A percentile compares a stretch with the other conserved stretches of the same genome.
Evolutionary conservation across 2,329 filamentous ascomycete genomes (phyloP).

Genomic region (Neospermospora avenae): DNA sequence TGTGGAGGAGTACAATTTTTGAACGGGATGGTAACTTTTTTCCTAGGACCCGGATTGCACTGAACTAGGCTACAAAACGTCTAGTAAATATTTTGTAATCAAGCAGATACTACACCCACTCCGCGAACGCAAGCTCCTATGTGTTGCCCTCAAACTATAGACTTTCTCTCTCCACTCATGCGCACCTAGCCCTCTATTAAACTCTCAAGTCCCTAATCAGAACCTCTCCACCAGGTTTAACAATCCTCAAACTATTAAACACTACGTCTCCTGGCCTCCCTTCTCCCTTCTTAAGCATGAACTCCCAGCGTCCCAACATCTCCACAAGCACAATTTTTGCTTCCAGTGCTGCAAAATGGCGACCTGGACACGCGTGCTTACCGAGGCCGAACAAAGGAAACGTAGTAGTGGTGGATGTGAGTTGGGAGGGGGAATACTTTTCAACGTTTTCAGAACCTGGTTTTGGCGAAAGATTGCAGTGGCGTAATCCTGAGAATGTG

Average conservation of each 20-base stretch:
- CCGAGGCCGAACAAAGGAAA: slow-evolving; percentile 8
- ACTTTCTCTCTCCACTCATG: too few relatives aligned
- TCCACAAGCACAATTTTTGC: slow-evolving; percentile 11
- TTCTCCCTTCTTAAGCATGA: slow-evolving; percentile 11
- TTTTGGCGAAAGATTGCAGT: background rate
- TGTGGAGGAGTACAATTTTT: slow-evolving; percentile 12
- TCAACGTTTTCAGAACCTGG: background rate
- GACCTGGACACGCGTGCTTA: slow-evolving; percentile 17
- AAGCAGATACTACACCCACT: too few relatives aligned
- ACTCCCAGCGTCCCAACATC: slow-evolving; percentile 14
- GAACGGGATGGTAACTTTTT: background rate
- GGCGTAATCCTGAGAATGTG: slow-evolving; percentile 14
- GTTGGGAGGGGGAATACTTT: background rate
- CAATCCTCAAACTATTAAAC: background rate
- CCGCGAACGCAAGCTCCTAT: too few relatives aligned
- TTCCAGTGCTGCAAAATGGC: slow-evolving; percentile 14
- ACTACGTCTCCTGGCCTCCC: slow-evolving; percentile 9
- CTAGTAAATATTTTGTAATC: too few relatives aligned
- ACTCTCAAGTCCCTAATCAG: slow-evolving; percentile 2
- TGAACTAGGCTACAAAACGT: too few relatives aligned
- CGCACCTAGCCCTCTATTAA: too few relatives aligned
- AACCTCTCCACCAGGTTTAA: background rate
- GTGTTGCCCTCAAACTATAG: too few relatives aligned
- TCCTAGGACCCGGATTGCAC: too few relatives aligned
- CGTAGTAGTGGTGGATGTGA: background rate